phyloP scores from a whole-genome alignment of 2,329 filamentous ascomycete genomes.

The Fusarium begoniae region DNA sequence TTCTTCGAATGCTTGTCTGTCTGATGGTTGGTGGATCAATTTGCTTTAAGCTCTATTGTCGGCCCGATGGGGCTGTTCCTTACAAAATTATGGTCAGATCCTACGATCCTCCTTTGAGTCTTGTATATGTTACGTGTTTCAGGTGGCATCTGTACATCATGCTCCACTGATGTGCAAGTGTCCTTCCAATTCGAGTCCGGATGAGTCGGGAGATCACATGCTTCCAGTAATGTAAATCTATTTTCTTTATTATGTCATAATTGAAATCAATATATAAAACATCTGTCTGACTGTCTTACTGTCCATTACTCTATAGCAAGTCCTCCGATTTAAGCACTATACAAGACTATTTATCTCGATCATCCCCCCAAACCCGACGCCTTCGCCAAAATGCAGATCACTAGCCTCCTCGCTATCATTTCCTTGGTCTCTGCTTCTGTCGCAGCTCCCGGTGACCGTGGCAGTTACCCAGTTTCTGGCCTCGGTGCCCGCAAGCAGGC shows the following conservation, averaged over 20 bases:
- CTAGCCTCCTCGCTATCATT: no score
- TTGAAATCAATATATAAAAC: rapidly evolving
- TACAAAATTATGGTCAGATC: neutral
- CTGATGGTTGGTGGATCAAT: neutral
- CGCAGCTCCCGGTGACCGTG: neutral
- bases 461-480: neutral
- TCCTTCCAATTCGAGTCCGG: neutral
- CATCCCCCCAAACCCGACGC: no score
- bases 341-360: neutral
- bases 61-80: neutral
- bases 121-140: neutral
- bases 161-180: rapidly evolving
- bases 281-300: neutral
- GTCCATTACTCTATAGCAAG: neutral
- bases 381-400: no score
- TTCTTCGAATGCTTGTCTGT: neutral
- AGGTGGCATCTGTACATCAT: neutral
- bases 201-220: neutral
- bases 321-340: neutral
- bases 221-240: rapidly evolving
- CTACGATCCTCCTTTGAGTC: neutral
- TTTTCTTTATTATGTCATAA: rapidly evolving
- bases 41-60: neutral
- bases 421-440: neutral
- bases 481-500: neutral